Conservation (phyloP, 768 basidiomycete genomes). For the Kwoniella sp. region DNA sequence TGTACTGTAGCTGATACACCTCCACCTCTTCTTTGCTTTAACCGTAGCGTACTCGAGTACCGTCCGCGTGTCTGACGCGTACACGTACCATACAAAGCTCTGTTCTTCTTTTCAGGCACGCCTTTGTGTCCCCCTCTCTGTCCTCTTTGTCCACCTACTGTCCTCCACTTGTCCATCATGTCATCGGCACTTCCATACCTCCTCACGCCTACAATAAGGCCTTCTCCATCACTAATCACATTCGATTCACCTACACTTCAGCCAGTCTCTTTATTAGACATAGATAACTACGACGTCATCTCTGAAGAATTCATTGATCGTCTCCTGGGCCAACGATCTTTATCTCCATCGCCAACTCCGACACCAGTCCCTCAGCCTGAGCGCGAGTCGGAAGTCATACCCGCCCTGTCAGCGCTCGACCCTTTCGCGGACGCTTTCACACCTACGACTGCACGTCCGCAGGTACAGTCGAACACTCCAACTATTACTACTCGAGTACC, state of each 20-base stretch:
- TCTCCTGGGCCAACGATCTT: background rate
- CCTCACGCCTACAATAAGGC: background rate
- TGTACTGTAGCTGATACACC: background rate
- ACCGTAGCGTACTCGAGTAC: background rate
- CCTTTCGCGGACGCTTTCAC: background rate
- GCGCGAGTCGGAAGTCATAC: no score
- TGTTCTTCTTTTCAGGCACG: conserved; percentile 1
- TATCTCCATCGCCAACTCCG: no score
- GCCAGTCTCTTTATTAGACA: conserved; percentile 1
- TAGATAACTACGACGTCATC: conserved; percentile 1
- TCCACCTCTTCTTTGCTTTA: background rate
- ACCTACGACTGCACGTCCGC: background rate
- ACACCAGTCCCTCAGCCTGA: background rate
- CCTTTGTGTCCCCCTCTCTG: background rate
- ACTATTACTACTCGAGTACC: no score
- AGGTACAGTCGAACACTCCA: no score
- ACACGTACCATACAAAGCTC: no score
- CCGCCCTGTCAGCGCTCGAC: background rate
- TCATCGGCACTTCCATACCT: background rate
- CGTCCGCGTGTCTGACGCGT: no score
- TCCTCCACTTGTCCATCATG: conserved; percentile 2
- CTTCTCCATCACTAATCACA: conserved; percentile 9
- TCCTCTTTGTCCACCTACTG: background rate
- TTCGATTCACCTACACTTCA: background rate
- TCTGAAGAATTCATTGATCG: background rate